Evolutionary conservation across 352 stramenopile genomes (phyloP).

Genomic region (Globisporangium yorkense): DNA sequence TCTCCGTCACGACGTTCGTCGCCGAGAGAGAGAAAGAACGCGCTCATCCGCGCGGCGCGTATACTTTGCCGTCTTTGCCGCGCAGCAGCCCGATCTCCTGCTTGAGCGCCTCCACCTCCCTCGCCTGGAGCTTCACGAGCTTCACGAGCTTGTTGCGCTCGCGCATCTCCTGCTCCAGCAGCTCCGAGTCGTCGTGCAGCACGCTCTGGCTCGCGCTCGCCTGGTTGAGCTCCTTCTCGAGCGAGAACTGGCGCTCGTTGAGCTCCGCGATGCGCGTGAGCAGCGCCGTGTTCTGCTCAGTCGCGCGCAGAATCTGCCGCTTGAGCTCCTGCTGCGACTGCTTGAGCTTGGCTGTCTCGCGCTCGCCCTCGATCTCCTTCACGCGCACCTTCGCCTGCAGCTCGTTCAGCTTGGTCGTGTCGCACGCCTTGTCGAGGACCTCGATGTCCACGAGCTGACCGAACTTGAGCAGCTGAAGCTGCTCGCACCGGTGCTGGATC

Average conservation of each 20-base stretch:
- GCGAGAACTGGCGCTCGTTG: conserved; percentile 63
- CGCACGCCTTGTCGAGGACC: conserved; percentile 83
- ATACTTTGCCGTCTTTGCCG: conserved; percentile 78
- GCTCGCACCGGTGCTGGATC: conserved; percentile 61
- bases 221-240: conserved; percentile 87
- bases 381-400: conserved; percentile 64
- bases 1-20: too few species aligned
- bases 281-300: conserved; percentile 79
- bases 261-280: conserved; percentile 74
- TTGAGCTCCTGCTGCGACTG: conserved; percentile 59
- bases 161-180: conserved; percentile 68
- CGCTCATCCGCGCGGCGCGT: conserved; percentile 24
- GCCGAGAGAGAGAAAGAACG: too few species aligned
- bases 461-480: conserved; percentile 83
- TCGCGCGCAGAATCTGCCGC: conserved; percentile 71
- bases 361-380: conserved; percentile 71
- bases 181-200: conserved; percentile 42
- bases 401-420: conserved; percentile 62
- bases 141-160: conserved; percentile 88
- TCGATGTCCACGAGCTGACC: conserved; percentile 80
- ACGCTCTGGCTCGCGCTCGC: conserved; percentile 32
- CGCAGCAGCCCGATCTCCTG: conserved; percentile 84
- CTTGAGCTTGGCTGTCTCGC: conserved; percentile 32
- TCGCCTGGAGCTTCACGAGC: conserved; percentile 88
- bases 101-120: conserved; percentile 89